A percentile compares a stretch with the other conserved stretches of the same genome.
phyloP scores from a whole-genome alignment of 2,329 filamentous ascomycete species.

The Lithohypha guttulata region DNA sequence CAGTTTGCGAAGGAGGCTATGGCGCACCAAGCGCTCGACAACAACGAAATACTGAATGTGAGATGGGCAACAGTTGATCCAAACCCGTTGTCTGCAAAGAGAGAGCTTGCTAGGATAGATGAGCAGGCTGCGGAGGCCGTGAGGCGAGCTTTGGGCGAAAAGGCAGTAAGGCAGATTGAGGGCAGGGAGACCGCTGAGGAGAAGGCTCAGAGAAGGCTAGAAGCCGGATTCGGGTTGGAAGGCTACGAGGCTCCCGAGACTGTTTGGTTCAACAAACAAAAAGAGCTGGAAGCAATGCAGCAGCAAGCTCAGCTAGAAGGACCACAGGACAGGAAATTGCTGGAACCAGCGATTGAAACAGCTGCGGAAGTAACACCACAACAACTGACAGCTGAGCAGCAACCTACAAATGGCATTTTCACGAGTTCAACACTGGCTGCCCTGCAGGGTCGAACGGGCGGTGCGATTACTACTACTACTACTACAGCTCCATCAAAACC shows the following conservation, averaged over 20 bases:
- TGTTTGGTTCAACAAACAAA: slow-evolving; percentile 78
- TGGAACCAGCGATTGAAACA: slow-evolving; percentile 36
- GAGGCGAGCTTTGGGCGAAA: slow-evolving; percentile 71
- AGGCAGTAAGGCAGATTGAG: slow-evolving; percentile 88
- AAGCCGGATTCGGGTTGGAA: slow-evolving; percentile 66
- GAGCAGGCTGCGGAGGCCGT: slow-evolving; percentile 96
- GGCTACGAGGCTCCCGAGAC: slow-evolving; percentile 92
- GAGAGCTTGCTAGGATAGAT: slow-evolving; percentile 79
- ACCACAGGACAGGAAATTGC: slow-evolving; percentile 33
- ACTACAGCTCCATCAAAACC: slow-evolving; percentile 36
- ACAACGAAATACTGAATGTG: slow-evolving; percentile 74
- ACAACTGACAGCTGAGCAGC: slow-evolving; percentile 19
- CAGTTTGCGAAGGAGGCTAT: slow-evolving; percentile 93
- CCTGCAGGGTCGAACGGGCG: slow-evolving; percentile 47
- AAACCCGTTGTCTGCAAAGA: slow-evolving; percentile 86
- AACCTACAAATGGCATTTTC: slow-evolving; percentile 56
- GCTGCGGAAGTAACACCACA: slow-evolving; percentile 23
- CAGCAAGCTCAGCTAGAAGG: slow-evolving; percentile 43
- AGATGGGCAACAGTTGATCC: slow-evolving; percentile 95
- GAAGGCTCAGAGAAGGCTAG: slow-evolving; percentile 83
- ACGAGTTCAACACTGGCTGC: slow-evolving; percentile 73
- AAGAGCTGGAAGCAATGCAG: slow-evolving; percentile 55
- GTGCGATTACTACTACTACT: slow-evolving; percentile 37
- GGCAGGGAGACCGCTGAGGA: slow-evolving; percentile 76
- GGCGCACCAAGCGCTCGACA: slow-evolving; percentile 85